A percentile compares a stretch with the other conserved stretches of the same genome.
These are phyloP conservation scores for Pseudogymnoascus sp. DNA, from an alignment of 2,329 filamentous ascomycete species.

Conservation along the genomic window DNA sequence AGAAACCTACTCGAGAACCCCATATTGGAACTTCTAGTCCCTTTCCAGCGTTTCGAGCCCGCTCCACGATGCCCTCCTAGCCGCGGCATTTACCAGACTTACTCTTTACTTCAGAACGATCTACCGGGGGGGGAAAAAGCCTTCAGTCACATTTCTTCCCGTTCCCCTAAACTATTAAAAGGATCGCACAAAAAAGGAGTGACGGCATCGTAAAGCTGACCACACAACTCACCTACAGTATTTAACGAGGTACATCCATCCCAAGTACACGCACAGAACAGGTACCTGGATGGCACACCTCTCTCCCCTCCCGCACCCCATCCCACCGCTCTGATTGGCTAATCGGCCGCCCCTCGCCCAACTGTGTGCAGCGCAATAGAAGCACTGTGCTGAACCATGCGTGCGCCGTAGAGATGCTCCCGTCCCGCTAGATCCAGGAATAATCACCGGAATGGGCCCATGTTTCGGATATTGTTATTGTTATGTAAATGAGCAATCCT, in stretches of 20 bases:
- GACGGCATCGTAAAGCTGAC: constrained; percentile 4
- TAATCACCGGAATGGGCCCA: constrained; percentile 6
- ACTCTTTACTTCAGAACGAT: not conserved
- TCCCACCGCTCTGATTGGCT: not conserved
- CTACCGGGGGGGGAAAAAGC: not conserved
- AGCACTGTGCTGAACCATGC: not conserved
- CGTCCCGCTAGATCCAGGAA: not conserved
- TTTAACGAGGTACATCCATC: not conserved
- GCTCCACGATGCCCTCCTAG: not conserved
- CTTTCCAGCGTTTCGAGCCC: not conserved
- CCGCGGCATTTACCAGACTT: not conserved
- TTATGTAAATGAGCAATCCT: not conserved
- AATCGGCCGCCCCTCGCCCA: not conserved
- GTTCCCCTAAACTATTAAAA: not conserved
- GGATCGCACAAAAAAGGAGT: not conserved
- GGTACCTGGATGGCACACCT: not conserved
- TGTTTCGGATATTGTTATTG: constrained; percentile 2
- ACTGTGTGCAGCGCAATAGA: not conserved
- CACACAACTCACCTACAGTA: not conserved
- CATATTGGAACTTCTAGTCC: not conserved
- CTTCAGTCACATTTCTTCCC: not conserved
- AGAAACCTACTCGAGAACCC: no score
- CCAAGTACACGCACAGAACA: not conserved
- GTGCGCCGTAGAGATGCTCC: not conserved
- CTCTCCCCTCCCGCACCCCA: not conserved